Evolutionary conservation across 2,329 filamentous ascomycete genomes (phyloP), one percentile per base, ranked within the genome.

Genomic region (Mycosphaerella arachidis): DNA sequence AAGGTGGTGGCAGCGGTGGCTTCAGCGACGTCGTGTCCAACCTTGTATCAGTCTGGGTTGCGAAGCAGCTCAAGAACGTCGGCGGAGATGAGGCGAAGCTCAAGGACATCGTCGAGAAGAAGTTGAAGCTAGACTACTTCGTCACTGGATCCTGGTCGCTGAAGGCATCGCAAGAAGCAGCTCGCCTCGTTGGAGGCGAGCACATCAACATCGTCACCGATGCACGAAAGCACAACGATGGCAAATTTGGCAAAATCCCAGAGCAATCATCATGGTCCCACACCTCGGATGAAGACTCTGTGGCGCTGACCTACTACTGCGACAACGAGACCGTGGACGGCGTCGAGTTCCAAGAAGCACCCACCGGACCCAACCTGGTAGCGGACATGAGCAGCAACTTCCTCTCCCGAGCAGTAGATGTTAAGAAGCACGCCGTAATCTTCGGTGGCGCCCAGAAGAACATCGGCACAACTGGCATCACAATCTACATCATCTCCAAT

Each of bases 391-490:
- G 85, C 51, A 96, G 91, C 60, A 97, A 97, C 75, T 96, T 97
- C 72, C 85, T 97, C 55, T 91, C 90, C 51, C 82, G 91, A 48
- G 83, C 82, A 63, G 83, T 97, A 27, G 87, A 92, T 35, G 83
- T 95, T 52, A 81, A 80, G 67, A 92, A 94, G 72, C 96, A 88
- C 76, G 88, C 87, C 0, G 80, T 88, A 66, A 89, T 97, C 72
- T 97, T 97, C 78, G 95, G 83, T 63, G 92, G 92, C 51, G 92
- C 92, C 0, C 93, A 97, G 74, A 97, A 97, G 84, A 97, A 97
- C 76, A 82, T 97, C 10, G 93, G 92, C 30, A 85, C 84, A 3
- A 87, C 93, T 1, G 93, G 93, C 60, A 84, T 97, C 61, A 94
- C 93, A 6, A 89, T 96, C 30, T 88, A 89, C 13, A 87, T 97